These are phyloP conservation scores for Aspergillus sojae DNA, from an alignment of 2,329 filamentous ascomycete genomes.

Conservation along the genomic window DNA sequence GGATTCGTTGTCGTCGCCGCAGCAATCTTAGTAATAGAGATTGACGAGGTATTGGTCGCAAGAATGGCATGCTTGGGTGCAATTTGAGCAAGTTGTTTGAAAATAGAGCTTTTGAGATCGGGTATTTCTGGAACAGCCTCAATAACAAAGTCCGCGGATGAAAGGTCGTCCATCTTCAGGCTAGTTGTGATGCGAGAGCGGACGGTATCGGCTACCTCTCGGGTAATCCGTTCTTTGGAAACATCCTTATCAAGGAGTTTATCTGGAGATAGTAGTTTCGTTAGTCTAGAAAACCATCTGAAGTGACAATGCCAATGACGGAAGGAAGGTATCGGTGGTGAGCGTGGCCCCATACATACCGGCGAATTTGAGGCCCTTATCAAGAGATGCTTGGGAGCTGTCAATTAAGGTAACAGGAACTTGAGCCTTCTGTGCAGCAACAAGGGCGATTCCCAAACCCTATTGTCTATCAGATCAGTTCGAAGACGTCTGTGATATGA, in stretches of 20 bases:
- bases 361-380: conserved; percentile 88
- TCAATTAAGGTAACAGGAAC: conserved; percentile 88
- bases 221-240: conserved; percentile 79
- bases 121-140: conserved; percentile 95
- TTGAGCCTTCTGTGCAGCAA: conserved; percentile 81
- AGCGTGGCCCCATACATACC: conserved; percentile 52
- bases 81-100: conserved; percentile 77
- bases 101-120: conserved; percentile 84
- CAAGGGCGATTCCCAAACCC: conserved; percentile 94
- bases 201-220: conserved; percentile 74
- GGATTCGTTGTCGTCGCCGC: conserved; percentile 79
- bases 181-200: conserved; percentile 70
- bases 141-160: conserved; percentile 91
- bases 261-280: conserved; percentile 55
- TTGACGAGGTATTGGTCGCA: conserved; percentile 98
- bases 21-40: conserved; percentile 94
- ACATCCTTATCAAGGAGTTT: conserved; percentile 94
- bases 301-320: not conserved
- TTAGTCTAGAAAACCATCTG: not conserved
- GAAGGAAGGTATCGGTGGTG: not conserved
- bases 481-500: not conserved
- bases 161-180: conserved; percentile 75
- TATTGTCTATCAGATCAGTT: conserved; percentile 46
- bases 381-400: conserved; percentile 77
- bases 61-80: conserved; percentile 84